Evolutionary conservation across 148 eudicot species (phyloP).

Genomic region (Tetragonia tetragonoides): DNA sequence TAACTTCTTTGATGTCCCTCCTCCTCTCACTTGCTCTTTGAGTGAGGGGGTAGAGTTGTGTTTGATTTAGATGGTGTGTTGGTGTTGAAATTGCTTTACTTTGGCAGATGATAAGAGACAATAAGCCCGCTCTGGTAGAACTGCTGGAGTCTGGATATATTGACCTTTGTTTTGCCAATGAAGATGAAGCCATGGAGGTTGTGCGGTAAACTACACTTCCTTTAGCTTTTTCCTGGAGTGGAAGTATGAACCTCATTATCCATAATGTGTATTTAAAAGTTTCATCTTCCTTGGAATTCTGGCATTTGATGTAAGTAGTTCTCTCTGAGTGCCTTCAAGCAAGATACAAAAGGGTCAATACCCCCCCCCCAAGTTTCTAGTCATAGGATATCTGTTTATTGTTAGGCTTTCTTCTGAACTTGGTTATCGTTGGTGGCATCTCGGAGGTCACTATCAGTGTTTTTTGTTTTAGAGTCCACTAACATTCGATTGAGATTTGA

Average conservation of each 20-base stretch:
- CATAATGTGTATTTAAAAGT: not conserved
- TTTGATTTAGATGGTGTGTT: not conserved
- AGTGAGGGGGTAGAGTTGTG: not conserved
- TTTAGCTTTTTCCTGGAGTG: not conserved
- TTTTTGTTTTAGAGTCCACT: not conserved
- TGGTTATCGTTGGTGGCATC: not conserved
- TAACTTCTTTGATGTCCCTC: not conserved
- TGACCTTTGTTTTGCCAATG: conserved; percentile 98
- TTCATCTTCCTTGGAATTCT: not conserved
- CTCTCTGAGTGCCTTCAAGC: not conserved
- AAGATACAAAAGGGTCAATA: not conserved
- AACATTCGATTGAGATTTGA: not conserved
- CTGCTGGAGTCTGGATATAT: conserved; percentile 77
- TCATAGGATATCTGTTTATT: not conserved
- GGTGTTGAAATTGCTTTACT: not conserved
- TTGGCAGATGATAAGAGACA: conserved; percentile 81
- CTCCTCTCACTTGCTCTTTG: not conserved
- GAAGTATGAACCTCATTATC: not conserved
- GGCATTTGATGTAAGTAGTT: not conserved
- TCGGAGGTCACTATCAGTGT: not conserved
- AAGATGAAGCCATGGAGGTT: conserved; percentile 92
- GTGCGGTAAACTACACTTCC: conserved; percentile 46
- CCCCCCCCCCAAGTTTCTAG: not conserved
- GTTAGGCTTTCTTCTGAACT: not conserved
- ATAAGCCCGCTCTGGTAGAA: conserved; percentile 55